These are phyloP conservation scores for Trichoderma orchidacearum DNA, from an alignment of 495 filamentous ascomycete species.

Conservation along the genomic window DNA sequence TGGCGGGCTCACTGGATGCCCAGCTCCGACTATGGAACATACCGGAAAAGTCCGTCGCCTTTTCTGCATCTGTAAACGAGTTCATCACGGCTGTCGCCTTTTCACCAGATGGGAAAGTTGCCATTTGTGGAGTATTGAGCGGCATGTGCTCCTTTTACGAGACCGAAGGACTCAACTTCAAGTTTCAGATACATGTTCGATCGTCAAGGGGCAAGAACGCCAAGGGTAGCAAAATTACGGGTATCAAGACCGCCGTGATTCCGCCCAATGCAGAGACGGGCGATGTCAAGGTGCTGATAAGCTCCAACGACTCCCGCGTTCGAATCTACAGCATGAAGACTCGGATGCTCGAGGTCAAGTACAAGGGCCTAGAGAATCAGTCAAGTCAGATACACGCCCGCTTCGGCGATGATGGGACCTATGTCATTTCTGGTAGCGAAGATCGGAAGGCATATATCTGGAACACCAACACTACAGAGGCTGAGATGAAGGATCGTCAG, in stretches of 20 bases:
- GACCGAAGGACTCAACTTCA: slow-evolving; percentile 77
- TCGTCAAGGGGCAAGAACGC: slow-evolving; percentile 85
- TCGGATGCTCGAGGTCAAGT: slow-evolving; percentile 74
- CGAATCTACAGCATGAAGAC: slow-evolving; percentile 78
- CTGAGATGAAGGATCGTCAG: slow-evolving; percentile 59
- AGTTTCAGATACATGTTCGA: slow-evolving; percentile 76
- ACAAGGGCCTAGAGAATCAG: slow-evolving; percentile 86
- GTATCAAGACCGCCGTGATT: slow-evolving; percentile 63
- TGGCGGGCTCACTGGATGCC: slow-evolving; percentile 88
- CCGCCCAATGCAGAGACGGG: slow-evolving; percentile 43
- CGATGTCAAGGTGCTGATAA: slow-evolving; percentile 76
- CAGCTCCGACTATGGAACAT: slow-evolving; percentile 93
- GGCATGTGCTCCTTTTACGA: slow-evolving; percentile 88
- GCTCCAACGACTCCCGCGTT: slow-evolving; percentile 92
- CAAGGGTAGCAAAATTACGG: slow-evolving; percentile 94
- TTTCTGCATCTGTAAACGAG: slow-evolving; percentile 67
- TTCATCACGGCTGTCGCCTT: slow-evolving; percentile 91
- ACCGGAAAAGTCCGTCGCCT: slow-evolving; percentile 89
- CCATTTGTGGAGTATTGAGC: slow-evolving; percentile 78
- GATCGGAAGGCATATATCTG: slow-evolving; percentile 84
- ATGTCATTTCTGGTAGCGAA: slow-evolving; percentile 89
- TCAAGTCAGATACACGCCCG: slow-evolving; percentile 81
- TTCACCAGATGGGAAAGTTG: slow-evolving; percentile 78
- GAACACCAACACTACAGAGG: slow-evolving; percentile 44
- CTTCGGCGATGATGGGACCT: slow-evolving; percentile 77